Evolutionary conservation across 2,329 filamentous ascomycete genomes (phyloP), one percentile per base, ranked within the genome.

Genomic region (Gliomastix tumulicola): DNA sequence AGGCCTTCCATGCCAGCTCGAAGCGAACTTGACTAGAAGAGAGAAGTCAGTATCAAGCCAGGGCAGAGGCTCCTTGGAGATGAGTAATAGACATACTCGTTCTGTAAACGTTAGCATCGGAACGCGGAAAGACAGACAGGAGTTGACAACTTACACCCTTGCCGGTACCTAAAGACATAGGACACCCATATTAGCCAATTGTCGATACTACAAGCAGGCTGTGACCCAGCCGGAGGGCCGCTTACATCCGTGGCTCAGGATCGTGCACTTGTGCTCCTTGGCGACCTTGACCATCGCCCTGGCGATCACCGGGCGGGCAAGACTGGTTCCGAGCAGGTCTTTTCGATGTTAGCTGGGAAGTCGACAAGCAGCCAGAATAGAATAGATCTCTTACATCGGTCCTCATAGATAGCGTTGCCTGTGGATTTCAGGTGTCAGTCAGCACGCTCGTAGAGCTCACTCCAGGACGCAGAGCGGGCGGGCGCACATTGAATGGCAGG

Each of bases 401-500:
- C 78, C 64, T 85, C 74, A 53, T 75, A 79, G 53, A 76, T 70
- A 36, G 71, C 72, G 49, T 75, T 74, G 48, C n/a, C n/a, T n/a
- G n/a, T n/a, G n/a, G n/a, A n/a, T n/a, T n/a, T n/a, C n/a, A n/a
- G n/a, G n/a, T n/a, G n/a, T n/a, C n/a, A n/a, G n/a, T n/a, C n/a
- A n/a, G n/a, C n/a, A n/a, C n/a, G n/a, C 43, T 39, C 42, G 37
- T 20, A 13, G 30, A 33, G 28, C 17, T 41, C 32, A 13, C 22
- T 25, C 22, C 22, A 25, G 13, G 22, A 25, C 13, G 22, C 22
- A 25, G 22, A 16, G 35, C 30, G 32, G 21, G 44, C n/a, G n/a
- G n/a, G n/a, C n/a, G n/a, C n/a, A n/a, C 78, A 83, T 59, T 84
- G 79, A 45, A 88, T 74, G 40, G 83, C 83, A 39, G 76, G 80